phyloP scores from a whole-genome alignment of 2,329 filamentous ascomycete species.

The Xylariales sp. region DNA sequence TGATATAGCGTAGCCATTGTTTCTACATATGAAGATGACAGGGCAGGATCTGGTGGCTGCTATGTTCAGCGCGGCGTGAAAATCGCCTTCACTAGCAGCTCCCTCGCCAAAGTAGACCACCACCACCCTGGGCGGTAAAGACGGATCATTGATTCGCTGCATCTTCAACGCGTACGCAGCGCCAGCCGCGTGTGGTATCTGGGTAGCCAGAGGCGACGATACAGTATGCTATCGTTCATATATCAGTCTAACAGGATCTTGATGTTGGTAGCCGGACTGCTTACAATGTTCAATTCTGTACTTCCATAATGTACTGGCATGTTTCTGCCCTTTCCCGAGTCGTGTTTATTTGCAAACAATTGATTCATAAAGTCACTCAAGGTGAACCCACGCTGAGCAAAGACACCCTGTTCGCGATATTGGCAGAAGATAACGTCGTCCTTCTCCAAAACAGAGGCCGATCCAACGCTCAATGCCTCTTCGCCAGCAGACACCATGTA shows the following conservation, averaged over 20 bases:
- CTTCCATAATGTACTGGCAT: conserved; percentile 98
- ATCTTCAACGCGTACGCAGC: conserved; percentile 86
- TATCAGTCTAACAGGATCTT: not conserved
- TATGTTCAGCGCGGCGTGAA: conserved; percentile 87
- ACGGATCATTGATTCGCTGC: conserved; percentile 69
- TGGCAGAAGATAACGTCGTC: conserved; percentile 90
- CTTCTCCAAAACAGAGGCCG: conserved; percentile 76
- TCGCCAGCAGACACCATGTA: conserved; percentile 97
- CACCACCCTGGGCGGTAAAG: conserved; percentile 62
- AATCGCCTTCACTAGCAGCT: conserved; percentile 85
- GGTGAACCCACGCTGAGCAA: conserved; percentile 82
- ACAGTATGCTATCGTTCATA: conserved; percentile 67
- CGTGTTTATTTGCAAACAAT: conserved; percentile 81
- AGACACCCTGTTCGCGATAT: conserved; percentile 90
- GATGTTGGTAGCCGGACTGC: conserved; percentile 27
- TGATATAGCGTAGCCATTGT: conserved; percentile 89
- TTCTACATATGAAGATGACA: conserved; percentile 84
- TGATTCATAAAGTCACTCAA: conserved; percentile 93
- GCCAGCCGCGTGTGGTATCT: conserved; percentile 83
- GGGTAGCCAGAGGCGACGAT: conserved; percentile 79
- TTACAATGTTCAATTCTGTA: conserved; percentile 74
- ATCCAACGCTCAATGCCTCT: conserved; percentile 89
- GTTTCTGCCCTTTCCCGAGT: conserved; percentile 77
- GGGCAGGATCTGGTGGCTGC: conserved; percentile 85
- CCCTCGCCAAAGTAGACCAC: conserved; percentile 89